phyloP scores from a whole-genome alignment of 345 rosid genomes.

The Trapa incisa region DNA sequence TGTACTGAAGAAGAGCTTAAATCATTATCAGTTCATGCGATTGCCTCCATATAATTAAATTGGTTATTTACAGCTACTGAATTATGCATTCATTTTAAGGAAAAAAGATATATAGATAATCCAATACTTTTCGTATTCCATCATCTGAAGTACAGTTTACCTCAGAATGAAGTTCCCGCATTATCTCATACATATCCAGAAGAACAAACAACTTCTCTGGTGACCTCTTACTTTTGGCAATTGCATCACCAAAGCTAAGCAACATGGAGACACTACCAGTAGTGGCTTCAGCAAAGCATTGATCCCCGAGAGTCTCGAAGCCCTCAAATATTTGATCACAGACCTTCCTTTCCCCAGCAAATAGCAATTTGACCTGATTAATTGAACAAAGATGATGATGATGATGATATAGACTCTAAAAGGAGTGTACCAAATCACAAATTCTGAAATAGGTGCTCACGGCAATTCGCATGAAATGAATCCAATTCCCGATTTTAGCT shows the following conservation, averaged over 20 bases:
- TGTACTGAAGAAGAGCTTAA: background rate
- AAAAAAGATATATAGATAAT: background rate
- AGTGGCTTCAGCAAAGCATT: conserved; percentile 83
- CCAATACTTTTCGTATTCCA: background rate
- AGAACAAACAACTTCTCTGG: conserved; percentile 97
- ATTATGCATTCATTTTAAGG: background rate
- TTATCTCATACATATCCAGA: conserved; percentile 95
- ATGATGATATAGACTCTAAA: conserved; percentile 1
- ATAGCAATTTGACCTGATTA: conserved; percentile 80
- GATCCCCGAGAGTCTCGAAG: conserved; percentile 78
- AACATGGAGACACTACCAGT: conserved; percentile 71
- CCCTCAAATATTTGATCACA: conserved; percentile 90
- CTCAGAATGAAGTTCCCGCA: conserved; percentile 94
- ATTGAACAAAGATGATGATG: conserved; percentile 12
- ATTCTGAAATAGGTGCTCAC: conserved; percentile 32
- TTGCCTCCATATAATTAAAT: background rate
- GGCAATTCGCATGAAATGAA: conserved; percentile 97
- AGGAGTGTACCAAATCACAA: background rate
- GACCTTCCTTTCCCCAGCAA: conserved; percentile 84
- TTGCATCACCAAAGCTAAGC: conserved; percentile 98
- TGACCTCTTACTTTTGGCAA: conserved; percentile 93
- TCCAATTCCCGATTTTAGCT: conserved; percentile 96
- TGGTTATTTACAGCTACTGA: background rate
- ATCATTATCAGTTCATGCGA: background rate
- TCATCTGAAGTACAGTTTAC: conserved; percentile 25